These are phyloP conservation scores for Colletotrichum scovillei DNA, from an alignment of 2,329 filamentous ascomycete species.

Conservation along the genomic window DNA sequence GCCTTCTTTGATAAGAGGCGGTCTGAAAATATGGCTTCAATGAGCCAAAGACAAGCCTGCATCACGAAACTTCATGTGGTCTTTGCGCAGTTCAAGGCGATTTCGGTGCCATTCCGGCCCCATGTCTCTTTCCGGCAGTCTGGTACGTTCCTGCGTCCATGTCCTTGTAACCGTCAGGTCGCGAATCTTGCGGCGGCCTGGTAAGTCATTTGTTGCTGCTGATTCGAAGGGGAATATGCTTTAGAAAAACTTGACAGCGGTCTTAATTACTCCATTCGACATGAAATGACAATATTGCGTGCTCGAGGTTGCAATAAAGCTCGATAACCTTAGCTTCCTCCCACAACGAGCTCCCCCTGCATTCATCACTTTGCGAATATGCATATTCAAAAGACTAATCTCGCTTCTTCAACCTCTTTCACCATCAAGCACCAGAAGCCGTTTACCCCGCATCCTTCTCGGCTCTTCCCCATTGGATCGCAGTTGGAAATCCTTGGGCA, in stretches of 20 bases:
- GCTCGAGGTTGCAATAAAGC: conserved; percentile 6
- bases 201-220: not conserved
- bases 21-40: not conserved
- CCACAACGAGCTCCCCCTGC: conserved; percentile 2
- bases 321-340: not conserved
- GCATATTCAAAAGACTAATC: conserved; percentile 21
- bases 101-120: not conserved
- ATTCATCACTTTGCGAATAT: not conserved
- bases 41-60: not conserved
- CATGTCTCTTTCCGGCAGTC: not conserved
- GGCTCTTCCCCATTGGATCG: conserved; percentile 28
- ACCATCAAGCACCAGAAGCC: not conserved
- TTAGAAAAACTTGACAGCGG: not conserved
- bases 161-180: not conserved
- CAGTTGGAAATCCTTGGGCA: not conserved
- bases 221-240: too few relatives aligned
- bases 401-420: conserved; percentile 19
- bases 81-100: not conserved
- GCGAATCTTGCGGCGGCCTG: not conserved
- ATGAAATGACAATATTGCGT: conserved; percentile 17
- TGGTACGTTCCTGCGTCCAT: not conserved
- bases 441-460: conserved; percentile 24
- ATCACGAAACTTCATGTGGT: not conserved
- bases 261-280: not conserved
- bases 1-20: not conserved